Evolutionary conservation across 169 alveolate genomes (phyloP).

Genomic region (Plasmodium malariae): DNA sequence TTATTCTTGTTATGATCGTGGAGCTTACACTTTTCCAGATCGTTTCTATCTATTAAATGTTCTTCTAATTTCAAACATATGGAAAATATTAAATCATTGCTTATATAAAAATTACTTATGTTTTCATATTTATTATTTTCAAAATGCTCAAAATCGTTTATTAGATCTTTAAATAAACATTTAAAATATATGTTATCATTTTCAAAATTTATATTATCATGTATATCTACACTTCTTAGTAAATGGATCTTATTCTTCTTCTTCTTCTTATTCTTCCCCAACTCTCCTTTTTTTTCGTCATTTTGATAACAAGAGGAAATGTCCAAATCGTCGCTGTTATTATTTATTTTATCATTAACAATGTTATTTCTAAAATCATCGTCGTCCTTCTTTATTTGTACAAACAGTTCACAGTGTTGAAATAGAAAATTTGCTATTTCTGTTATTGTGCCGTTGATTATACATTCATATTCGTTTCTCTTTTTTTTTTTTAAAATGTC

Average conservation of each 20-base stretch:
- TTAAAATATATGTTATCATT: conserved; percentile 45
- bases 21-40: neutral
- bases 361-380: conserved; percentile 25
- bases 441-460: conserved; percentile 53
- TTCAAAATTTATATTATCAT: conserved; percentile 45
- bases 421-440: conserved; percentile 50
- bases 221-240: conserved; percentile 28
- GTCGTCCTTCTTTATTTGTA: conserved; percentile 40
- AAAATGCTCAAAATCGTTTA: conserved; percentile 50
- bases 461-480: conserved; percentile 71
- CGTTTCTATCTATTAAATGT: conserved; percentile 10
- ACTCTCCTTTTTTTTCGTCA: neutral
- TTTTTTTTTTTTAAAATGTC: conserved; percentile 22
- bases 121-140: conserved; percentile 43
- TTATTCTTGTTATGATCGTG: neutral
- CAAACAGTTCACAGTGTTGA: conserved; percentile 40
- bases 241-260: conserved; percentile 40
- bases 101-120: conserved; percentile 58
- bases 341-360: neutral
- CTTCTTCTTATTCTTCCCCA: neutral
- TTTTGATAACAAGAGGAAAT: neutral
- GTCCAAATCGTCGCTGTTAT: neutral
- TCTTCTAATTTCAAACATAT: conserved; percentile 58
- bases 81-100: conserved; percentile 55
- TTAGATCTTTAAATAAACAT: conserved; percentile 54